Percentiles rank a stretch among this genome's conserved stretches.
Evolutionary conservation across 192 early-diverging fungal species (phyloP).

Genomic region (Gigaspora rosea): DNA sequence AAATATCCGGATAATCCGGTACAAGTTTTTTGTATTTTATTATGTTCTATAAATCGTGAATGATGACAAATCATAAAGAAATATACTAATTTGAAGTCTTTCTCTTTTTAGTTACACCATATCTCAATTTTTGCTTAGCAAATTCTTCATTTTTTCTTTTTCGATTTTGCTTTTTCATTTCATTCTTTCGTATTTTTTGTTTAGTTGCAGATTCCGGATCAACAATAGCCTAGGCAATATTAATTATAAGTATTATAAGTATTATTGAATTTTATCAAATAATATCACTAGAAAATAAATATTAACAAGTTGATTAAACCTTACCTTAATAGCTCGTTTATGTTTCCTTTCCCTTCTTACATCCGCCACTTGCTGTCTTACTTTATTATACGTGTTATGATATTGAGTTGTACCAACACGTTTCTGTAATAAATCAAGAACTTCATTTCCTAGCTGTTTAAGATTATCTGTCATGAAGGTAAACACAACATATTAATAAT

Average conservation of each 20-base stretch:
- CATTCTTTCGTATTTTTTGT: constrained; percentile 71
- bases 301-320: not conserved
- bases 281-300: not conserved
- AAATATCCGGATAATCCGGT: no score
- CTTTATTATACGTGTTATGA: constrained; percentile 63
- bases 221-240: constrained; percentile 53
- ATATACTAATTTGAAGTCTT: constrained; percentile 29
- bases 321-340: constrained; percentile 57
- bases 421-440: constrained; percentile 73
- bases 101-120: constrained; percentile 48
- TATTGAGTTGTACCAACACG: constrained; percentile 75
- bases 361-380: constrained; percentile 63
- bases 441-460: constrained; percentile 76
- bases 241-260: not conserved
- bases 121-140: constrained; percentile 55
- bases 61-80: not conserved
- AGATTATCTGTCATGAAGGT: constrained; percentile 56
- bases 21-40: no score
- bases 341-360: constrained; percentile 66
- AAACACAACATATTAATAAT: not conserved
- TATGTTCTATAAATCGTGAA: no score
- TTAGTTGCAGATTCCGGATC: constrained; percentile 76
- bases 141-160: constrained; percentile 72
- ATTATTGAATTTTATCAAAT: not conserved
- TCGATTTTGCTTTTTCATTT: constrained; percentile 65